These are phyloP conservation scores for Casuarina cunninghamiana DNA, from an alignment of 306 rosid species.

Conservation along the genomic window DNA sequence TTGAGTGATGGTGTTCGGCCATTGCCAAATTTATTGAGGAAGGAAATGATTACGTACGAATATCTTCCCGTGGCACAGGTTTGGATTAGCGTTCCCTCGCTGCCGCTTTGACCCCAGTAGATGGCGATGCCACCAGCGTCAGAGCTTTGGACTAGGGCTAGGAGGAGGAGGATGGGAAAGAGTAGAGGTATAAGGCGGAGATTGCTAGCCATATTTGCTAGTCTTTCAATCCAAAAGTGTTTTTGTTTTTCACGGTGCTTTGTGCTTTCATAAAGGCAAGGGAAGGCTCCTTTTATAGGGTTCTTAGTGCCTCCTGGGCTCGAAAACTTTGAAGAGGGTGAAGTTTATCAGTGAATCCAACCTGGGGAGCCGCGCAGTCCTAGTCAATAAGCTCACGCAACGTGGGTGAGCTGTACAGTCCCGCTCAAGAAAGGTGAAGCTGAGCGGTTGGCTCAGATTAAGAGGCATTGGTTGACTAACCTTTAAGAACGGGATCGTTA, in stretches of 20 bases:
- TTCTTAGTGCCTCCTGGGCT: too few relatives aligned
- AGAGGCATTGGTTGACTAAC: too few relatives aligned
- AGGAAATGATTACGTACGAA: slow-evolving; percentile 44
- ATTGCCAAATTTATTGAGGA: slow-evolving; percentile 31
- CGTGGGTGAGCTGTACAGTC: too few relatives aligned
- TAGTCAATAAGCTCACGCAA: too few relatives aligned
- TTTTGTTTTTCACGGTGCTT: background rate
- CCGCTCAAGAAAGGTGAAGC: too few relatives aligned
- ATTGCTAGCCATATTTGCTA: slow-evolving; percentile 25
- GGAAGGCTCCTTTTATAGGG: slow-evolving; percentile 13
- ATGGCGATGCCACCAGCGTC: slow-evolving; percentile 36
- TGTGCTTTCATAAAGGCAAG: background rate
- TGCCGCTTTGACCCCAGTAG: slow-evolving; percentile 57
- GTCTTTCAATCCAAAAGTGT: background rate
- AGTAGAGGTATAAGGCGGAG: slow-evolving; percentile 13
- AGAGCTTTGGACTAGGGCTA: slow-evolving; percentile 15
- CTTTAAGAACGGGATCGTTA: too few relatives aligned
- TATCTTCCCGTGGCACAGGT: slow-evolving; percentile 51
- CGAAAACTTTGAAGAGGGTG: too few relatives aligned
- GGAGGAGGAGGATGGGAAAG: slow-evolving; percentile 7
- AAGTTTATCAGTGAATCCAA: too few relatives aligned
- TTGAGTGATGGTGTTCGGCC: slow-evolving; percentile 42
- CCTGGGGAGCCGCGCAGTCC: too few relatives aligned
- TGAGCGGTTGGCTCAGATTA: too few relatives aligned
- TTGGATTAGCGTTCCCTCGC: slow-evolving; percentile 47